Conservation (phyloP, 2,329 filamentous ascomycete species). For the Epicoccum nigrum region DNA sequence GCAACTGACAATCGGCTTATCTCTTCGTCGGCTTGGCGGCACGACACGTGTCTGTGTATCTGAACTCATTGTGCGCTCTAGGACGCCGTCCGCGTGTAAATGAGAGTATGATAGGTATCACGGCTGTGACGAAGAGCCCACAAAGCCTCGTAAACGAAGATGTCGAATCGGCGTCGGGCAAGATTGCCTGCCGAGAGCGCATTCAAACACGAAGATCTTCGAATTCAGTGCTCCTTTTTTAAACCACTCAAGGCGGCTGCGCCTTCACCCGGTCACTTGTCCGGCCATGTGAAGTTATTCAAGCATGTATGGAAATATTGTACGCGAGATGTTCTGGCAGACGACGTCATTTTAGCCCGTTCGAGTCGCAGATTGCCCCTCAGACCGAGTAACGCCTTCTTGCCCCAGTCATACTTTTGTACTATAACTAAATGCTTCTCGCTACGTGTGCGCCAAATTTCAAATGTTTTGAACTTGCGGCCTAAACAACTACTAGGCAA, state of each 20-base stretch:
- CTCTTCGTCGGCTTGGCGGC: slow-evolving; percentile 35
- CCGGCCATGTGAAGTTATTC: no score
- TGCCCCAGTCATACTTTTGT: no score
- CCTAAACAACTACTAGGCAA: no score
- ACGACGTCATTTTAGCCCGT: no score
- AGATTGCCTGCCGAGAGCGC: slow-evolving; percentile 1
- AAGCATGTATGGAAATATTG: no score
- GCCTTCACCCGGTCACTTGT: no score
- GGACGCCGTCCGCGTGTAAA: neutral
- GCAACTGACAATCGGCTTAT: slow-evolving; percentile 38
- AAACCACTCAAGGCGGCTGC: neutral
- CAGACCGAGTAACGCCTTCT: no score
- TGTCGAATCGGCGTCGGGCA: slow-evolving; percentile 6
- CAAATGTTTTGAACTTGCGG: no score
- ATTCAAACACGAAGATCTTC: neutral
- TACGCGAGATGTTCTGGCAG: no score
- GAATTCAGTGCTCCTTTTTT: neutral
- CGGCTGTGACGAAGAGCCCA: neutral
- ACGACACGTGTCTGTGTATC: slow-evolving; percentile 25
- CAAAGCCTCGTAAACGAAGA: neutral
- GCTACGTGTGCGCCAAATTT: no score
- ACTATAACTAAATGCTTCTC: no score
- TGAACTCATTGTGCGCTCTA: slow-evolving; percentile 21
- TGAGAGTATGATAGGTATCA: neutral
- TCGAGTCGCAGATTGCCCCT: no score